A percentile compares a stretch with the other conserved stretches of the same genome.
These are phyloP conservation scores for Platanthera zijinensis DNA, from an alignment of 106 monocot genomes.

Conservation along the genomic window DNA sequence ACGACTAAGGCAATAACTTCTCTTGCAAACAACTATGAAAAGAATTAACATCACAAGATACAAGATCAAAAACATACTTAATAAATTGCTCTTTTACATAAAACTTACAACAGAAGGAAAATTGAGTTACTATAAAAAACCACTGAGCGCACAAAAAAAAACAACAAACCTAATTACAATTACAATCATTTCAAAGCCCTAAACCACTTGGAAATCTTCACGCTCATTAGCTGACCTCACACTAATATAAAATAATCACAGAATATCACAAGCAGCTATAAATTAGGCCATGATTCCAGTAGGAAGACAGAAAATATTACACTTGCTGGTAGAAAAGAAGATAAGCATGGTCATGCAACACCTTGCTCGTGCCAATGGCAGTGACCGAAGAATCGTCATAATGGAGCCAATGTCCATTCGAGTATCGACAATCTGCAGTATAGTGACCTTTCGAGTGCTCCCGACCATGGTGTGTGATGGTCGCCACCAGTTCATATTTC, in stretches of 20 bases:
- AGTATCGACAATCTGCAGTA: slow-evolving; percentile 9
- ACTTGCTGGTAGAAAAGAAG: slow-evolving; percentile 27
- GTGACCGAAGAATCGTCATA: slow-evolving; percentile 15
- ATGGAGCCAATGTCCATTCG: slow-evolving; percentile 18
- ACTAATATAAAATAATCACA: neutral
- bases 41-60: neutral
- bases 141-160: neutral
- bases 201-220: neutral
- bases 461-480: slow-evolving; percentile 21
- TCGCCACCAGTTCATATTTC: slow-evolving; percentile 24
- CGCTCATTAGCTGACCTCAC: neutral
- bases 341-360: slow-evolving; percentile 20
- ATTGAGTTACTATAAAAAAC: neutral
- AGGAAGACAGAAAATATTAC: slow-evolving; percentile 6
- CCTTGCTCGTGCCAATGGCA: slow-evolving; percentile 10
- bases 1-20: no score
- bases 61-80: neutral
- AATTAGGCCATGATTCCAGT: neutral
- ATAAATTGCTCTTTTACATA: neutral
- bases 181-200: neutral
- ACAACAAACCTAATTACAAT: neutral
- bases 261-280: neutral
- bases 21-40: neutral
- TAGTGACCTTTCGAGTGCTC: slow-evolving; percentile 19
- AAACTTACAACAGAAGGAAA: neutral